Evolutionary conservation across 768 basidiomycete genomes (phyloP).

Genomic region (Suillus variegatus): DNA sequence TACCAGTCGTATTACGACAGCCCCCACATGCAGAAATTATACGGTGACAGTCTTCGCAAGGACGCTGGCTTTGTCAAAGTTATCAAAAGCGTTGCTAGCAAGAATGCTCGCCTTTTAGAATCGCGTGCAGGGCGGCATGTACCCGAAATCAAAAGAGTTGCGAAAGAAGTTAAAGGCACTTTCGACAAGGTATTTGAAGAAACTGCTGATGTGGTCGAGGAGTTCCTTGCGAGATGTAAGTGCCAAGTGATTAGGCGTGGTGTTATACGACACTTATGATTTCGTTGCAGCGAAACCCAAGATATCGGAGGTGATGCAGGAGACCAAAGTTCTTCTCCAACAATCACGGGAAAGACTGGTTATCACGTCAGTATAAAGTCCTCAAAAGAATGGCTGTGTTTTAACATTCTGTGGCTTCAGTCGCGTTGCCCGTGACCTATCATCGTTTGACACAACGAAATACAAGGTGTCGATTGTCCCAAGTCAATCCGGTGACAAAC

Average conservation of each 20-base stretch:
- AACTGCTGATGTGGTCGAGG: conserved; percentile 90
- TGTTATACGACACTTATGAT: conserved; percentile 7
- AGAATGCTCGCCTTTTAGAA: conserved; percentile 77
- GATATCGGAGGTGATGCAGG: conserved; percentile 88
- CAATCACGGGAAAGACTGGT: conserved; percentile 90
- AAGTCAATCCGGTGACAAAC: conserved; percentile 48
- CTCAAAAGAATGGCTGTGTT: conserved; percentile 1
- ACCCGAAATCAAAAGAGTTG: conserved; percentile 81
- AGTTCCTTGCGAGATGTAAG: conserved; percentile 89
- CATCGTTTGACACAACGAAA: conserved; percentile 74
- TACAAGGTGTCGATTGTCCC: conserved; percentile 71
- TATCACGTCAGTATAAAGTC: conserved; percentile 69
- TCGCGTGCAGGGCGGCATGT: conserved; percentile 78
- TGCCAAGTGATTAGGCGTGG: conserved; percentile 1
- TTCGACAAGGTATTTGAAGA: conserved; percentile 97
- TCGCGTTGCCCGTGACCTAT: conserved; percentile 81
- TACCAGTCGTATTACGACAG: conserved; percentile 39
- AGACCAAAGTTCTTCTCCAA: conserved; percentile 88
- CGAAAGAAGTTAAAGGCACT: conserved; percentile 88
- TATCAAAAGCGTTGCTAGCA: conserved; percentile 89
- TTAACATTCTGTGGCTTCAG: conserved; percentile 35
- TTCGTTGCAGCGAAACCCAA: conserved; percentile 70
- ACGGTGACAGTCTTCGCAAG: conserved; percentile 90
- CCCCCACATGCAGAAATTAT: conserved; percentile 97
- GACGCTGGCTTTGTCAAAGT: conserved; percentile 98